A percentile compares a stretch with the other conserved stretches of the same genome.
phyloP scores from a whole-genome alignment of 2,329 filamentous ascomycete species.

The Drechslerella dactyloides region DNA sequence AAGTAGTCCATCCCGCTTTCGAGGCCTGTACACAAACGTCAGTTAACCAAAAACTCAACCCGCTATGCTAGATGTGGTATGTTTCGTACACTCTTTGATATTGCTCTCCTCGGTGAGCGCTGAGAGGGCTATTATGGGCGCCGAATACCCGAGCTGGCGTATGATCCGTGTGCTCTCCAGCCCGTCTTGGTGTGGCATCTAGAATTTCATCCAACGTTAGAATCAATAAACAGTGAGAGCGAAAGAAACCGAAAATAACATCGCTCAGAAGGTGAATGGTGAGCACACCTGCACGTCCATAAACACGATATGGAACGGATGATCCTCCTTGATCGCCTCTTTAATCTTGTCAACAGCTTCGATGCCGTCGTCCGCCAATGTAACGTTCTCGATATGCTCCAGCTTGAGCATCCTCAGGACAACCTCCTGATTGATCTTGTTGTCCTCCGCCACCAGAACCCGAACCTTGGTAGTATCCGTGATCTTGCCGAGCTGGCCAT shows the following conservation, averaged over 20 bases:
- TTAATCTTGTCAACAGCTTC: constrained; percentile 88
- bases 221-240: not conserved
- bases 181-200: constrained; percentile 89
- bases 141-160: constrained; percentile 81
- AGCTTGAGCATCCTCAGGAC: constrained; percentile 67
- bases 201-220: not conserved
- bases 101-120: constrained; percentile 92
- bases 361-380: constrained; percentile 82
- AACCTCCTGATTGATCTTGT: constrained; percentile 69
- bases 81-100: constrained; percentile 70
- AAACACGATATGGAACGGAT: constrained; percentile 84
- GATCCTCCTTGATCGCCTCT: constrained; percentile 75
- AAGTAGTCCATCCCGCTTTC: constrained; percentile 94
- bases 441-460: constrained; percentile 87
- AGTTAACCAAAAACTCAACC: not conserved
- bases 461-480: constrained; percentile 61
- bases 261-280: too few relatives aligned
- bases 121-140: constrained; percentile 87
- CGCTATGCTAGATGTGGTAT: not conserved
- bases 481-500: constrained; percentile 14
- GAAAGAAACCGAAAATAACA: too few relatives aligned
- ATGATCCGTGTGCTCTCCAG: constrained; percentile 85
- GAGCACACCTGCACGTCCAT: constrained; percentile 76
- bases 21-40: constrained; percentile 60
- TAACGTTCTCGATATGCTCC: constrained; percentile 70